Percentiles rank a stretch among this genome's conserved stretches.
Evolutionary conservation across 108 stramenopile species (phyloP).

Genomic region (Halocafeteria seosinensis): DNA sequence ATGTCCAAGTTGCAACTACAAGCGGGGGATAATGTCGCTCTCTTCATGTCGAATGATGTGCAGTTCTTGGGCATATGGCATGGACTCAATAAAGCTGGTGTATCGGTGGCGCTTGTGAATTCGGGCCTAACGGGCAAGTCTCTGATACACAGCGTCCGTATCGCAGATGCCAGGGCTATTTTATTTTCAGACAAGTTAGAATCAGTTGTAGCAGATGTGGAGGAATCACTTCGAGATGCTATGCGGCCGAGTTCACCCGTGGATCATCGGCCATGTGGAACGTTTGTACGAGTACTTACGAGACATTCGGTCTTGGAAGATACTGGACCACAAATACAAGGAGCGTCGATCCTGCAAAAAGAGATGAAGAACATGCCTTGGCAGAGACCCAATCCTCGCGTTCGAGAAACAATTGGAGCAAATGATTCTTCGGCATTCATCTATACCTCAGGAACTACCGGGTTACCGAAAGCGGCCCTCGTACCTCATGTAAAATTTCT

Average conservation of each 20-base stretch:
- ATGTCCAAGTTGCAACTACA: conserved; percentile 1
- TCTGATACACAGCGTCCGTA: conserved; percentile 15
- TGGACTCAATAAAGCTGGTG: conserved; percentile 23
- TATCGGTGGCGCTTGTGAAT: conserved; percentile 17
- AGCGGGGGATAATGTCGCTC: conserved; percentile 10
- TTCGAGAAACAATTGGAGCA: background rate
- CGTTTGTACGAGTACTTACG: background rate
- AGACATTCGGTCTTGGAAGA: background rate
- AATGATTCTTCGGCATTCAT: conserved; percentile 8
- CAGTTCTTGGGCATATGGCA: conserved; percentile 23
- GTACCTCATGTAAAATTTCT: conserved; percentile 19
- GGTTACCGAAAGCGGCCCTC: conserved; percentile 31
- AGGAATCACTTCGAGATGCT: background rate
- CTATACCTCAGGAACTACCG: conserved; percentile 31
- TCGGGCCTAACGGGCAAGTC: conserved; percentile 9
- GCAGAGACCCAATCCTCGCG: too few relatives aligned
- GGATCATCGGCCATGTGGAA: background rate
- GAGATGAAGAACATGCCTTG: too few relatives aligned
- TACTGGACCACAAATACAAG: background rate
- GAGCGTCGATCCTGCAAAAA: background rate
- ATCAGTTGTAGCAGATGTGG: background rate
- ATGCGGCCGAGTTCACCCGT: background rate
- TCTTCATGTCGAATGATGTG: conserved; percentile 19
- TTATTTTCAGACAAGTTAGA: conserved; percentile 11
- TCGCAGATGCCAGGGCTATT: conserved; percentile 9